These are phyloP conservation scores for Solanum verrucosum DNA, from an alignment of 257 asterid genomes.

Conservation along the genomic window DNA sequence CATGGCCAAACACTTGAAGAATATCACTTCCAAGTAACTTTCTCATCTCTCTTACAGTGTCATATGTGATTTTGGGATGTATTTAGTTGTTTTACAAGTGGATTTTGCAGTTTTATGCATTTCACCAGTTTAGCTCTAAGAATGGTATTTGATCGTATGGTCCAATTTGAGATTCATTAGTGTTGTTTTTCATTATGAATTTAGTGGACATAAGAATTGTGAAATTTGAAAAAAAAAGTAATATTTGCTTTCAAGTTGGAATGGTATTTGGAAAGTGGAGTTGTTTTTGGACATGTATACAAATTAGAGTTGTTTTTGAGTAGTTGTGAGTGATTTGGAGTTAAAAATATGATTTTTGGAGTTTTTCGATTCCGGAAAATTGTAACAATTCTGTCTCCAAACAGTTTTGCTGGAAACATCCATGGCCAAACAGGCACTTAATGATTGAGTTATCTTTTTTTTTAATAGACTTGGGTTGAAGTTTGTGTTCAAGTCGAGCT, in stretches of 20 bases:
- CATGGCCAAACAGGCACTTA: neutral
- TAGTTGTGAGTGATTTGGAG: neutral
- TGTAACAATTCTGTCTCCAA: neutral
- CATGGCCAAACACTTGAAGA: constrained; percentile 69
- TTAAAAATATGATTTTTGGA: neutral
- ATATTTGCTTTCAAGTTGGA: neutral
- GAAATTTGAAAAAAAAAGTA: neutral
- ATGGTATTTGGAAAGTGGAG: neutral
- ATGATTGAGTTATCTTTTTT: neutral
- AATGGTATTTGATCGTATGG: neutral
- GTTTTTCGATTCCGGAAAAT: neutral
- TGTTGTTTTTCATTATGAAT: neutral
- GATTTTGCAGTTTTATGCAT: neutral
- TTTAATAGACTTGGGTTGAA: constrained; percentile 50
- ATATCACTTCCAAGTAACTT: constrained; percentile 41
- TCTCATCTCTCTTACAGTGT: neutral
- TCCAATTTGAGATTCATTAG: neutral
- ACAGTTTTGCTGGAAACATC: neutral
- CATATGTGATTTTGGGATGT: neutral
- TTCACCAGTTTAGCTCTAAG: neutral
- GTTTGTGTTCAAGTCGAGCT: constrained; percentile 77
- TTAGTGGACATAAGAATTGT: neutral
- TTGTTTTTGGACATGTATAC: neutral
- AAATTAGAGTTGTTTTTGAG: neutral
- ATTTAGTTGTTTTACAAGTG: neutral